Evolutionary conservation across 495 filamentous ascomycete species (phyloP).

Genomic region (Letharia columbiana): DNA sequence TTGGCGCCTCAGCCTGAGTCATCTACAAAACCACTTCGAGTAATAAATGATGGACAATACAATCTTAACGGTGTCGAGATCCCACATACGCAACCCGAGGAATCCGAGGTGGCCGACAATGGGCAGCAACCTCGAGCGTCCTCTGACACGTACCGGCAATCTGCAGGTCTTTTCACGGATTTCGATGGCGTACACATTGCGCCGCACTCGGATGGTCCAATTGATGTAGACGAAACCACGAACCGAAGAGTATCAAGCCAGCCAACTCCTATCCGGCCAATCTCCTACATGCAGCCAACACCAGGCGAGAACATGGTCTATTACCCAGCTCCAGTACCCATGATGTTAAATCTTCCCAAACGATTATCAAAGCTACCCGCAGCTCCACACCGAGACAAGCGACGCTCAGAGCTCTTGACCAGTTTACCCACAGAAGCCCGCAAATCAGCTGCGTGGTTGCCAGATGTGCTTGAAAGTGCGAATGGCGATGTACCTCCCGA

Average conservation of each 20-base stretch:
- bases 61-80: conserved; percentile 15
- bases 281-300: conserved; percentile 50
- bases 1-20: conserved; percentile 17
- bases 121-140: conserved; percentile 17
- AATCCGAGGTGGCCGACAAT: conserved; percentile 16
- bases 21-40: conserved; percentile 13
- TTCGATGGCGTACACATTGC: conserved; percentile 91
- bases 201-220: conserved; percentile 29
- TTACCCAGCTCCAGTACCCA: conserved; percentile 90
- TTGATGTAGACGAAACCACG: conserved; percentile 29
- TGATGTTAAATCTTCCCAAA: conserved; percentile 85
- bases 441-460: conserved; percentile 34
- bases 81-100: conserved; percentile 14
- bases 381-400: conserved; percentile 52
- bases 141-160: conserved; percentile 60
- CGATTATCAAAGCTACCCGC: conserved; percentile 69
- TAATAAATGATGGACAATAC: conserved; percentile 19
- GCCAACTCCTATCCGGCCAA: conserved; percentile 19
- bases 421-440: conserved; percentile 41
- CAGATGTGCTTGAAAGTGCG: conserved; percentile 27
- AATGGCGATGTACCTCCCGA: conserved; percentile 13
- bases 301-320: conserved; percentile 75
- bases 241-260: conserved; percentile 25
- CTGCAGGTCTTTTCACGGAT: conserved; percentile 65
- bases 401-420: conserved; percentile 55